Evolutionary conservation across 1,284 basidiomycete genomes (phyloP).

Genomic region (Ustilago nuda): DNA sequence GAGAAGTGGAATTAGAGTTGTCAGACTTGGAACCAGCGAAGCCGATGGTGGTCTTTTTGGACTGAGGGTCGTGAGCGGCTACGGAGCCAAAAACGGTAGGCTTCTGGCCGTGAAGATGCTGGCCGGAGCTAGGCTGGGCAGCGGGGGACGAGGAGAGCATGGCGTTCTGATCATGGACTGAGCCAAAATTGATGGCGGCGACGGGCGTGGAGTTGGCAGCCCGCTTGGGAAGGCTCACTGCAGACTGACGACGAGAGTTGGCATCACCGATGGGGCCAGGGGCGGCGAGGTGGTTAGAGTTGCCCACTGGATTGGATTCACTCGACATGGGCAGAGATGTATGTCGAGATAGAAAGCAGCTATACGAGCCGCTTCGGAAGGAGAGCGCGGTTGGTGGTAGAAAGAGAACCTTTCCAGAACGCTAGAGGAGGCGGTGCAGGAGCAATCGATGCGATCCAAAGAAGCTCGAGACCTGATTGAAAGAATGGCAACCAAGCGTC

Average conservation of each 20-base stretch:
- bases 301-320: constrained; percentile 48
- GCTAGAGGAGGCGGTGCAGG: constrained; percentile 7
- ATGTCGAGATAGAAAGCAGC: constrained; percentile 47
- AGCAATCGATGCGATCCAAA: constrained; percentile 2
- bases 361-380: constrained; percentile 23
- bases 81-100: constrained; percentile 69
- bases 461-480: not conserved
- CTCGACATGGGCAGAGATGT: constrained; percentile 53
- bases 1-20: constrained; percentile 69
- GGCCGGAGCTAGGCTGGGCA: constrained; percentile 64
- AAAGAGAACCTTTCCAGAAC: constrained; percentile 12
- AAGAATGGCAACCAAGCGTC: constrained; percentile 8
- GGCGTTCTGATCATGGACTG: constrained; percentile 69
- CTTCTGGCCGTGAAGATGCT: constrained; percentile 64
- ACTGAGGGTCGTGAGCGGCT: constrained; percentile 61
- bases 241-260: constrained; percentile 56
- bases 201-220: constrained; percentile 38
- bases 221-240: constrained; percentile 63
- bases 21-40: constrained; percentile 72
- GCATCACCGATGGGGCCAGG: constrained; percentile 52
- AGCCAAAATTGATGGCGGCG: constrained; percentile 70
- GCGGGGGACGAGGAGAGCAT: constrained; percentile 70
- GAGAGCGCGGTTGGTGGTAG: constrained; percentile 15
- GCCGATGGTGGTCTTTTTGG: constrained; percentile 62
- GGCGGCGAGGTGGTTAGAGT: constrained; percentile 41